Base-by-base conservation (phyloP, 2,329 filamentous ascomycete species). In the Cyphellophora europaea region DNA sequence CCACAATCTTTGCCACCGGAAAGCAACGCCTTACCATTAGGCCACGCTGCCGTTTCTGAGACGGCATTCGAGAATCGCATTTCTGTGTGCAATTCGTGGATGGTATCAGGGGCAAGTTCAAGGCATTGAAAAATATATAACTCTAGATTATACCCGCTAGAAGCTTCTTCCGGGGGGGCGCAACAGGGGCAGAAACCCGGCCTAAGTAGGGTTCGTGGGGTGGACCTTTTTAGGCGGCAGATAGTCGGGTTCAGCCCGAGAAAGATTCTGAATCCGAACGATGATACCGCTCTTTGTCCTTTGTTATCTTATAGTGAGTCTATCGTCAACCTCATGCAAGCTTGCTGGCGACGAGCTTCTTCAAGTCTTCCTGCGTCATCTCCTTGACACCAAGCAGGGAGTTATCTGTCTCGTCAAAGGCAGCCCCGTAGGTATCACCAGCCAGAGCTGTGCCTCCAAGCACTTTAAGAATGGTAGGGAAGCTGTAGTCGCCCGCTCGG, bases 321-420 rank as follows among this genome's bases (percentile, higher is more conserved):
- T 25, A 10, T 10, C n/a, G n/a, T n/a, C n/a, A n/a, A n/a, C n/a
- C n/a, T n/a, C n/a, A 38, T 29, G 5, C 11, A 17, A 39, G 37
- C 27, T 31, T 35, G 5, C 10, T 10, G 29, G 37, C 25, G 5
- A 56, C 38, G 17, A 55, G 11, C 6, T 32, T 42, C 38, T 53
- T 42, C 17, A 62, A 23, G 32, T 61, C 56, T 10, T 46, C 52
- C 13, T 56, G 52, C 2, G 43, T 53, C 23, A 60, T 25, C 37
- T 49, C 41, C 31, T 49, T 48, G 5, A 63, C 36, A 1, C 58
- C 59, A 11, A 64, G 44, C 30, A 61, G 38, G 21, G 61, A 52
- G 41, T 63, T 63, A 29, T 57, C 56, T 14, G 52, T 17, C 32
- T 51, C 50, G 33, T 50, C 19, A 31, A 57, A 57, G 8, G 46